Conservation (phyloP, 2,329 filamentous ascomycete species). For the Shiraia bambusicola region DNA sequence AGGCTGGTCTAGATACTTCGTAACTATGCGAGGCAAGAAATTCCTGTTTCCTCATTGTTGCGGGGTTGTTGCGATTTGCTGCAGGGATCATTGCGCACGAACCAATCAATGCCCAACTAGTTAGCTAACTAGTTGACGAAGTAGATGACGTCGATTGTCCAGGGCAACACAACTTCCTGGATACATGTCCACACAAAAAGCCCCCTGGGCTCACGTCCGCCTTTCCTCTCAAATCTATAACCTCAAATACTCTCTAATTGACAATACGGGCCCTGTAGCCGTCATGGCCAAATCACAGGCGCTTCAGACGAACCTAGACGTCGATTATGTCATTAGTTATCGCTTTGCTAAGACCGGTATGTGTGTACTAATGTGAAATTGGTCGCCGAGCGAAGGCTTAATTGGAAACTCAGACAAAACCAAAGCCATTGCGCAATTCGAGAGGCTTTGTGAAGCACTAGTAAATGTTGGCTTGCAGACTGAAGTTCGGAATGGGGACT, state of each 20-base stretch:
- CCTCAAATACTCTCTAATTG: slow-evolving; percentile 22
- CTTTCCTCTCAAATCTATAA: slow-evolving; percentile 19
- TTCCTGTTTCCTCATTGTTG: too few species aligned
- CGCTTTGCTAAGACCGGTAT: slow-evolving; percentile 68
- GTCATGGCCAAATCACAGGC: slow-evolving; percentile 44
- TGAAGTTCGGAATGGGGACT: slow-evolving; percentile 80
- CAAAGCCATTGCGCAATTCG: slow-evolving; percentile 73
- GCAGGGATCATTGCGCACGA: background rate
- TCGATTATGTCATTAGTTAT: slow-evolving; percentile 88
- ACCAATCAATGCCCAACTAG: too few species aligned
- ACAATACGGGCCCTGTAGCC: slow-evolving; percentile 18
- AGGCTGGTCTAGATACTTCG: too few species aligned
- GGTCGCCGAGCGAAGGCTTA: slow-evolving; percentile 11
- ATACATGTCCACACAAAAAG: slow-evolving; percentile 18
- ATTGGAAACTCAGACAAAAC: slow-evolving; percentile 57
- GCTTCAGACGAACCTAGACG: slow-evolving; percentile 61
- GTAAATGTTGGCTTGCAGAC: slow-evolving; percentile 79
- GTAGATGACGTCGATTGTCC: background rate
- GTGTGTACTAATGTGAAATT: slow-evolving; percentile 14
- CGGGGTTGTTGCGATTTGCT: background rate
- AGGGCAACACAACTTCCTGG: slow-evolving; percentile 30
- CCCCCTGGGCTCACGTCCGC: slow-evolving; percentile 6
- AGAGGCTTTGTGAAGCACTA: slow-evolving; percentile 73
- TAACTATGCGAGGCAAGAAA: too few species aligned
- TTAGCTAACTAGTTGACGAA: too few species aligned